phyloP scores from a whole-genome alignment of 2,329 filamentous ascomycete genomes.

The Xylariaceae sp. region DNA sequence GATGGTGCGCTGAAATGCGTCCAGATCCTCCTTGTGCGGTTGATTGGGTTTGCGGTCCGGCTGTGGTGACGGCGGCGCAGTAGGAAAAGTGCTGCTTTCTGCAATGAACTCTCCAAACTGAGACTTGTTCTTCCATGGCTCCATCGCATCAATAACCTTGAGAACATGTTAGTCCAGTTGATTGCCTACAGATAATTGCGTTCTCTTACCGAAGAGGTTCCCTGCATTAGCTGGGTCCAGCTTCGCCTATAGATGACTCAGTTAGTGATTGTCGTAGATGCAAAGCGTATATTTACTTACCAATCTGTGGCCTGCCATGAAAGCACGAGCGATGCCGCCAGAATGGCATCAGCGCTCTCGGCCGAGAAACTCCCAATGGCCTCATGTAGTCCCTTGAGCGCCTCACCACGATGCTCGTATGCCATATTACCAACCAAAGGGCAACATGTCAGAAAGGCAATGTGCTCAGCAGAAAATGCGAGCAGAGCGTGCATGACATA shows the following conservation, averaged over 20 bases:
- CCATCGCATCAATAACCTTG: conserved; percentile 86
- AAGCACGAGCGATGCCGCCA: conserved; percentile 84
- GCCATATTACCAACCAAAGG: conserved; percentile 80
- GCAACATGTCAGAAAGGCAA: conserved; percentile 84
- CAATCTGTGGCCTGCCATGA: conserved; percentile 97
- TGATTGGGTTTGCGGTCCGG: conserved; percentile 57
- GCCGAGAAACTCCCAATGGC: conserved; percentile 80
- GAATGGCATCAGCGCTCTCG: conserved; percentile 81
- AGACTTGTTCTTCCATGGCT: conserved; percentile 84
- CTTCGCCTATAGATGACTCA: conserved; percentile 57
- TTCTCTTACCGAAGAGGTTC: conserved; percentile 72
- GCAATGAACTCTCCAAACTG: conserved; percentile 77
- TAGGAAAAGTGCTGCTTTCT: conserved; percentile 69
- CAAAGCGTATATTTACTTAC: conserved; percentile 50
- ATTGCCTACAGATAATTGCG: neutral
- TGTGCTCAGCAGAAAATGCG: conserved; percentile 89
- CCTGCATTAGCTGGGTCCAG: conserved; percentile 90
- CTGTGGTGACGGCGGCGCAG: conserved; percentile 56
- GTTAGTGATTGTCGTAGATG: conserved; percentile 34
- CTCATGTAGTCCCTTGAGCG: conserved; percentile 80
- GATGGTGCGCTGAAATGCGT: conserved; percentile 61
- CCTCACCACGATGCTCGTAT: conserved; percentile 80
- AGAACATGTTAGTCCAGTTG: conserved; percentile 24
- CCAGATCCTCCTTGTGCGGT: conserved; percentile 64
- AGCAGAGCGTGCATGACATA: conserved; percentile 95